Evolutionary conservation across 179 eudicot species (phyloP).

Genomic region (Beta lomatogona): DNA sequence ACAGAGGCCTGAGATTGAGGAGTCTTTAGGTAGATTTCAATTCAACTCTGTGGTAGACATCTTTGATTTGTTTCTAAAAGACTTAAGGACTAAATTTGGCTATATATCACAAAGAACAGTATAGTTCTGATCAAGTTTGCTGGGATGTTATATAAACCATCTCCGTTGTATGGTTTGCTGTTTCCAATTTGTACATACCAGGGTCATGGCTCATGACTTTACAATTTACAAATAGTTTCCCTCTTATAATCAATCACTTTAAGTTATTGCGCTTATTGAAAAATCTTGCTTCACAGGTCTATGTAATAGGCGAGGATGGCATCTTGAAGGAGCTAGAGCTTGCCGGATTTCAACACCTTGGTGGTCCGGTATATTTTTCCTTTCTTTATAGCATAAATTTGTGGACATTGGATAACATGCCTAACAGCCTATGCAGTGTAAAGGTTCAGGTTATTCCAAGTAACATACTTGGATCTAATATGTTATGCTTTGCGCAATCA

Average conservation of each 20-base stretch:
- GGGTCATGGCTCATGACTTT: neutral
- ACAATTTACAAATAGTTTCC: neutral
- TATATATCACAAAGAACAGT: neutral
- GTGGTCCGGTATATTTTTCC: slow-evolving; percentile 73
- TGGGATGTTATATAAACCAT: neutral
- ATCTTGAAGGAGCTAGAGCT: slow-evolving; percentile 94
- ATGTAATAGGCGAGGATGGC: slow-evolving; percentile 98
- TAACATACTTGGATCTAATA: neutral
- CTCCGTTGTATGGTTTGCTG: neutral
- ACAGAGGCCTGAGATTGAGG: neutral
- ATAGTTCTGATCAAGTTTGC: neutral
- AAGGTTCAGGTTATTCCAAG: neutral
- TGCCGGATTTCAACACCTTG: slow-evolving; percentile 84
- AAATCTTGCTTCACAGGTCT: slow-evolving; percentile 49
- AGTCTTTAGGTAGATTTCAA: neutral
- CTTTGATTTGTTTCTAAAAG: neutral
- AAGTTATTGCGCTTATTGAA: neutral
- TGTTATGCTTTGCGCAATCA: neutral
- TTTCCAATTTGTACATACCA: neutral
- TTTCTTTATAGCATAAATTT: slow-evolving; percentile 1
- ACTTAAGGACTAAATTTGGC: neutral
- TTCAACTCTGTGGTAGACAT: neutral
- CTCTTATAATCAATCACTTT: neutral
- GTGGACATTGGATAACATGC: neutral
- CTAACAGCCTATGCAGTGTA: neutral